These are phyloP conservation scores for Amanita polypyramis DNA, from an alignment of 768 basidiomycete genomes.

Conservation along the genomic window DNA sequence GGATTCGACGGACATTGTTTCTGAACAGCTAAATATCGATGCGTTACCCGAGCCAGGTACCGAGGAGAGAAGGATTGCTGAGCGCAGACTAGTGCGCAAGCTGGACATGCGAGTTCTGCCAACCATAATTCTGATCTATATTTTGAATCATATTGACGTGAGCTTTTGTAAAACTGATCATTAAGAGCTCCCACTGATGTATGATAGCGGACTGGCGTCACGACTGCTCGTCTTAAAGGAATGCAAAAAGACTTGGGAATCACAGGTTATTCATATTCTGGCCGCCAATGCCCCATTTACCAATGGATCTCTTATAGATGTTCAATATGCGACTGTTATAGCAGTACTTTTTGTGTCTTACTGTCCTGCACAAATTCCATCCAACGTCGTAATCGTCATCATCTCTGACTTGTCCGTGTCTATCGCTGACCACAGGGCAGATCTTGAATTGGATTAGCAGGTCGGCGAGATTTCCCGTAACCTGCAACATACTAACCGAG, in stretches of 20 bases:
- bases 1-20: too few species aligned
- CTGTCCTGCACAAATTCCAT: slow-evolving; percentile 55
- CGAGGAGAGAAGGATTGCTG: slow-evolving; percentile 32
- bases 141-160: slow-evolving; percentile 32
- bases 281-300: slow-evolving; percentile 5
- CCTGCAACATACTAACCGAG: too few species aligned
- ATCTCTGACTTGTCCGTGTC: too few species aligned
- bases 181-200: background rate
- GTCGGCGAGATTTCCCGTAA: slow-evolving; percentile 19
- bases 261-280: slow-evolving; percentile 22
- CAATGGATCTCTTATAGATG: slow-evolving; percentile 20
- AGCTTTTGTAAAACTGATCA: slow-evolving; percentile 7
- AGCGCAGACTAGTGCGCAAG: slow-evolving; percentile 48
- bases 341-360: slow-evolving; percentile 50
- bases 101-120: slow-evolving; percentile 47
- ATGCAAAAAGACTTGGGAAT: slow-evolving; percentile 38
- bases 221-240: slow-evolving; percentile 39
- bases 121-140: slow-evolving; percentile 42
- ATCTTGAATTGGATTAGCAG: slow-evolving; percentile 44
- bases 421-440: slow-evolving; percentile 16
- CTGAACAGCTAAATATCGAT: too few species aligned
- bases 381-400: slow-evolving; percentile 43
- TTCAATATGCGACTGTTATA: slow-evolving; percentile 42
- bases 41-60: too few species aligned
- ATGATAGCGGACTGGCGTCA: slow-evolving; percentile 41